Conservation (phyloP, 164 flowering plant species). For the Vitis labrusca region DNA sequence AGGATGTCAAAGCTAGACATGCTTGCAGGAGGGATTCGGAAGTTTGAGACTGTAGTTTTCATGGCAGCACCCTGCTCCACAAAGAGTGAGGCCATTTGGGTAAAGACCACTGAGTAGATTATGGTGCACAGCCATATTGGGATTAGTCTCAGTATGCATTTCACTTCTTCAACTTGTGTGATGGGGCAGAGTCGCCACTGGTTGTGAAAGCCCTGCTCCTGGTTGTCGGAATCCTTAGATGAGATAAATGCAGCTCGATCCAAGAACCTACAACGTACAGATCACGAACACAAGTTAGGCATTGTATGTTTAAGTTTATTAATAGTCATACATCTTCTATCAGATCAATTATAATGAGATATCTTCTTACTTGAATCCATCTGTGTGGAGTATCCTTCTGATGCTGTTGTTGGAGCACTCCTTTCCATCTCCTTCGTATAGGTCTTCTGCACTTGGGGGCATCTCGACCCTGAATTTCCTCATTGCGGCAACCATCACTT, state of each 20-base stretch:
- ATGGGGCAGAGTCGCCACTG: too few relatives aligned
- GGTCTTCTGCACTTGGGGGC: conserved; percentile 34
- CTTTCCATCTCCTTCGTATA: conserved; percentile 46
- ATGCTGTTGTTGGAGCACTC: conserved; percentile 36
- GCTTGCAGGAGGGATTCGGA: conserved; percentile 83
- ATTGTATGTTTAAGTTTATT: too few relatives aligned
- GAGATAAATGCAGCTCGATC: conserved; percentile 72
- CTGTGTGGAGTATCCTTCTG: conserved; percentile 70
- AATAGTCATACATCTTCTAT: not conserved
- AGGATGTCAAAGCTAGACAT: conserved; percentile 96
- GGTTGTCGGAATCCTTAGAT: conserved; percentile 40
- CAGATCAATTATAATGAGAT: not conserved
- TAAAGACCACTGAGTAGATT: conserved; percentile 84
- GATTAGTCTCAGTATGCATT: conserved; percentile 80
- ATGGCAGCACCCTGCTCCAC: conserved; percentile 96
- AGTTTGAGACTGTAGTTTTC: conserved; percentile 58
- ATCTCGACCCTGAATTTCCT: conserved; percentile 60
- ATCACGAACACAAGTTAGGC: not conserved
- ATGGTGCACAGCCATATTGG: conserved; percentile 97
- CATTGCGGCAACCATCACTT: conserved; percentile 64
- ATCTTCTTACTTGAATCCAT: conserved; percentile 72
- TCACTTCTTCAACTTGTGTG: conserved; percentile 78
- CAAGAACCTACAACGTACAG: conserved; percentile 54
- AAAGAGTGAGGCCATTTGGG: conserved; percentile 95
- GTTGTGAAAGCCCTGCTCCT: conserved; percentile 17